Evolutionary conservation across 257 asterid species (phyloP).

Genomic region (Solanum sparsipilum): DNA sequence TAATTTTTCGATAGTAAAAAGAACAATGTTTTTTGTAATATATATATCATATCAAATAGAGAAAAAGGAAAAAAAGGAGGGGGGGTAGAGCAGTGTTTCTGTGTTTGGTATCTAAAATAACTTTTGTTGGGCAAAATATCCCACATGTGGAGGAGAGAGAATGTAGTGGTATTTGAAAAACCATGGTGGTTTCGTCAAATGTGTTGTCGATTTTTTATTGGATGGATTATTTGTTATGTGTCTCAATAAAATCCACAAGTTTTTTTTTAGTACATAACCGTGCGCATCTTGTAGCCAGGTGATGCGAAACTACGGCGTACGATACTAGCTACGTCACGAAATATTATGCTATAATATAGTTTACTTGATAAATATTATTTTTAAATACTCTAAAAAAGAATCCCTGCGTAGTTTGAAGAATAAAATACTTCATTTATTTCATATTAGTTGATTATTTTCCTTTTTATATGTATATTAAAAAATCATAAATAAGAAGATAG

Average conservation of each 20-base stretch:
- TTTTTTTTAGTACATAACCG: background rate
- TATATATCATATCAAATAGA: background rate
- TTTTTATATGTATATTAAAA: too few species aligned
- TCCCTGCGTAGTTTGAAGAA: accelerated
- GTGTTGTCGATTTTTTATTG: conserved; percentile 63
- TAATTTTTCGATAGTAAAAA: background rate
- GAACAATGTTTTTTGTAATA: background rate
- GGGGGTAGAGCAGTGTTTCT: background rate
- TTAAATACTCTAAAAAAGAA: too few species aligned
- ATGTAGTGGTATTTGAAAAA: background rate
- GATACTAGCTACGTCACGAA: too few species aligned
- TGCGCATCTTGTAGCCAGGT: background rate
- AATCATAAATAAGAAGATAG: too few species aligned
- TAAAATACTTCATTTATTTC: too few species aligned
- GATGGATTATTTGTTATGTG: conserved; percentile 4
- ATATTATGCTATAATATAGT: too few species aligned
- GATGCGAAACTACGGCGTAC: background rate
- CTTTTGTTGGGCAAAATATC: background rate
- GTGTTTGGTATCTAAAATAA: background rate
- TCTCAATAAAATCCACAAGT: background rate
- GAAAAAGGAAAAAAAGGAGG: background rate
- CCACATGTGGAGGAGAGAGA: background rate
- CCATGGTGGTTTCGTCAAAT: conserved; percentile 32
- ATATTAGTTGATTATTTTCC: too few species aligned
- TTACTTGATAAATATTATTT: too few species aligned